Percentiles rank a stretch among this genome's conserved stretches.
Conservation (phyloP, 768 basidiomycete genomes). For the Collybia nuda region DNA sequence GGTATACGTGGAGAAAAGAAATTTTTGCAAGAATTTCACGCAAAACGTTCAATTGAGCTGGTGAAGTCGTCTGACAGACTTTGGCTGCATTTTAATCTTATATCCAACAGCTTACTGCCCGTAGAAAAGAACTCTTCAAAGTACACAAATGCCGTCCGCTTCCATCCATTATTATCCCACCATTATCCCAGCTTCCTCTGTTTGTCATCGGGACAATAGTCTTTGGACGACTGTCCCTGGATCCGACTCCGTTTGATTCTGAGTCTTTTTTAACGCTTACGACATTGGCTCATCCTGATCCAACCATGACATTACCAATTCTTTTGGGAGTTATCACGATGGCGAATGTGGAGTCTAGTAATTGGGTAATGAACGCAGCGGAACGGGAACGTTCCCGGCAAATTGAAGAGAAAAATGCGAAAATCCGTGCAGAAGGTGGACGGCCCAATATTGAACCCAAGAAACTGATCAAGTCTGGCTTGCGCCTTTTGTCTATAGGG, state of each 20-base stretch:
- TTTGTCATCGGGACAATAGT: conserved; percentile 67
- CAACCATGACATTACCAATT: conserved; percentile 69
- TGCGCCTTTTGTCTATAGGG: conserved; percentile 59
- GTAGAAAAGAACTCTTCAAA: conserved; percentile 59
- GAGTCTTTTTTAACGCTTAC: conserved; percentile 78
- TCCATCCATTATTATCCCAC: conserved; percentile 58
- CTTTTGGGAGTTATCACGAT: conserved; percentile 71
- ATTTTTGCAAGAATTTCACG: conserved; percentile 45
- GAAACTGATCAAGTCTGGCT: conserved; percentile 48
- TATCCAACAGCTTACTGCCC: conserved; percentile 44
- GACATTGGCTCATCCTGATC: conserved; percentile 68
- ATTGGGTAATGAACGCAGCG: conserved; percentile 67
- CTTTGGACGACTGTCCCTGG: conserved; percentile 51
- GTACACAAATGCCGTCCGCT: conserved; percentile 57
- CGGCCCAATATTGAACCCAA: conserved; percentile 43
- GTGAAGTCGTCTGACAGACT: conserved; percentile 32
- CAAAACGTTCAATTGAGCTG: conserved; percentile 43
- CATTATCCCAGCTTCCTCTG: conserved; percentile 67
- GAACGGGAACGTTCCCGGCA: conserved; percentile 50
- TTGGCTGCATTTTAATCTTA: conserved; percentile 1
- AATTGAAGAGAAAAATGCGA: conserved; percentile 47
- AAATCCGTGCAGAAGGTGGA: conserved; percentile 42
- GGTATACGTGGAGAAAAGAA: conserved; percentile 57
- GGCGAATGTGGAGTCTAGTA: conserved; percentile 77
- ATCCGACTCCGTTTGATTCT: conserved; percentile 69